Evolutionary conservation across 2,329 filamentous ascomycete genomes (phyloP), one percentile per base, ranked within the genome.

Genomic region (Sclerotinia trifoliorum): DNA sequence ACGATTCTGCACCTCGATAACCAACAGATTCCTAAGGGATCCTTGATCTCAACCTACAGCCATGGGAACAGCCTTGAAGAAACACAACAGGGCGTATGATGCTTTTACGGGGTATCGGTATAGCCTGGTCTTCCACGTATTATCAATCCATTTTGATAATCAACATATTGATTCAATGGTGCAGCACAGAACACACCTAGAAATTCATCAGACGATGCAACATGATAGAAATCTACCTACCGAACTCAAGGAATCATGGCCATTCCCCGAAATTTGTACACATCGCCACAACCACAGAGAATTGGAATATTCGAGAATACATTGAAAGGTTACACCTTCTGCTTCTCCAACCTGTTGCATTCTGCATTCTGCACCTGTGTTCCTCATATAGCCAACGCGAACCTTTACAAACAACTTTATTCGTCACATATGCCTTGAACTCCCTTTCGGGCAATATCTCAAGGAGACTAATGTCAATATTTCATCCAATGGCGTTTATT

Each of bases 131-230:
- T n/a, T 58, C 55, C 55, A 26, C 35, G 15, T 42, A 58, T 26
- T 21, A 44, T 58, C 4, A 42, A 58, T 44, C 35, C 8, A n/a
- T 44, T 19, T 19, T 26, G 15, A 44, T 58, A 42, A 42, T 58
- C 55, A 11, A 58, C 44, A 42, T 58, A 7, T 42, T 58, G 35
- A 42, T 42, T 44, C 55, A 26, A 44, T 42, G 35, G 6, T 58
- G 55, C 35, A 58, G 15, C 35, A 26, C 55, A 42, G 26, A 21
- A 26, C 48, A 58, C 15, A 44, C 15, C n/a, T 24, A 10, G 46
- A n/a, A 48, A 24, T 44, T 58, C 55, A 58, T 44, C 35, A 44
- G 35, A 58, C 55, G 55, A 58, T 58, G 7, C 55, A 58, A 58
- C 35, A 58, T 44, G 35, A 58, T 58, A 44, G 55, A 42, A 44